phyloP scores from a whole-genome alignment of 306 rosid species.

The Castanospermum australe region DNA sequence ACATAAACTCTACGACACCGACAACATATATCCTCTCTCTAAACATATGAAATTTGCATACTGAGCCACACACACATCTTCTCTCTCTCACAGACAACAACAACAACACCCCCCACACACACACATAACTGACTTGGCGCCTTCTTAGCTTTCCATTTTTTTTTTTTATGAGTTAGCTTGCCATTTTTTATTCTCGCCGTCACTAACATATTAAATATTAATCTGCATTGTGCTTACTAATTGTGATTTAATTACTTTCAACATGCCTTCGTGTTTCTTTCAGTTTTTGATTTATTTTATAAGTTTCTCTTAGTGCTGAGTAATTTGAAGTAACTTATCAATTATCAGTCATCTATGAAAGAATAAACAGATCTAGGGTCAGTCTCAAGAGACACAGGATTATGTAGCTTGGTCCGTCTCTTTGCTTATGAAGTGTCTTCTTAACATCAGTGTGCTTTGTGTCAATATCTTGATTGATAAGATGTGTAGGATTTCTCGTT shows the following conservation, averaged over 20 bases:
- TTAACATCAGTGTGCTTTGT: neutral
- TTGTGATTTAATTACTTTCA: neutral
- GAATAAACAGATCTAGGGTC: too few relatives aligned
- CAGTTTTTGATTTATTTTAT: neutral
- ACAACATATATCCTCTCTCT: too few relatives aligned
- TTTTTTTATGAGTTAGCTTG: too few relatives aligned
- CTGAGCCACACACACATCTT: too few relatives aligned
- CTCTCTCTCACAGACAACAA: too few relatives aligned
- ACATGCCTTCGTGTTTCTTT: neutral
- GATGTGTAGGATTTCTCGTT: neutral
- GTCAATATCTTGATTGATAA: neutral
- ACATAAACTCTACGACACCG: too few relatives aligned
- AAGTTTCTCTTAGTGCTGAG: neutral
- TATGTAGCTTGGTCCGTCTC: neutral
- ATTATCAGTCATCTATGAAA: too few relatives aligned
- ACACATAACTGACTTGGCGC: neutral
- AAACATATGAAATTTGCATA: neutral
- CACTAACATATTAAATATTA: too few relatives aligned
- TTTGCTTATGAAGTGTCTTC: neutral
- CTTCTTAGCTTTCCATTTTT: neutral
- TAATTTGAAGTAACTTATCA: neutral
- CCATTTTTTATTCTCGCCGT: too few relatives aligned
- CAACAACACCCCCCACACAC: too few relatives aligned
- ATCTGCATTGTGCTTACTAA: neutral
- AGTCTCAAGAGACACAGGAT: neutral